phyloP scores from a whole-genome alignment of 306 rosid species.

The Elaeagnus macrophylla region DNA sequence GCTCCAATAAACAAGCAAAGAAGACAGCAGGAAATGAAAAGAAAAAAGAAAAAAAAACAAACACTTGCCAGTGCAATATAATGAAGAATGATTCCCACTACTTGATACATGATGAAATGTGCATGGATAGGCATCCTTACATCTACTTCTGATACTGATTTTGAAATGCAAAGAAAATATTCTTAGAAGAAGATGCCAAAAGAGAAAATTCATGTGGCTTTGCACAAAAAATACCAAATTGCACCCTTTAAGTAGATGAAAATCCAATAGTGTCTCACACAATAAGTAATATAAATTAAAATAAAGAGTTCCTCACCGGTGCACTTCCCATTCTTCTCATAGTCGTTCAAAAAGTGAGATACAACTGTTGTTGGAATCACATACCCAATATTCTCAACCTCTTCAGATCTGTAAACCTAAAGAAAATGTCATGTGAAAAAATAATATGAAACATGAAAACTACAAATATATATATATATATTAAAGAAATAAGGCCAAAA shows the following conservation, averaged over 20 bases:
- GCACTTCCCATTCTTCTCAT: constrained; percentile 75
- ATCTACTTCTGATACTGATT: neutral
- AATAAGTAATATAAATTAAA: neutral
- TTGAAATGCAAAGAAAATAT: neutral
- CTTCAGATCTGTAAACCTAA: constrained; percentile 98
- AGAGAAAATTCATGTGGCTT: neutral
- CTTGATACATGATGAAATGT: too few relatives aligned
- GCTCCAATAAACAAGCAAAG: too few relatives aligned
- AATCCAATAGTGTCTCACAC: neutral
- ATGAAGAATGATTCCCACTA: too few relatives aligned
- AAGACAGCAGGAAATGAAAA: too few relatives aligned
- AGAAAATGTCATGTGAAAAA: constrained; percentile 44
- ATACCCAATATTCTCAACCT: constrained; percentile 98
- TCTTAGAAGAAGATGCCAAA: neutral
- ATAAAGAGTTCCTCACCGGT: constrained; percentile 58
- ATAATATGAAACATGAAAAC: constrained; percentile 15
- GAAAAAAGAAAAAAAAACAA: too few relatives aligned
- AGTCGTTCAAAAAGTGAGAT: constrained; percentile 88
- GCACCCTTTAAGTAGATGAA: constrained; percentile 2
- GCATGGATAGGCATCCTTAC: too few relatives aligned
- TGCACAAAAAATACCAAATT: neutral
- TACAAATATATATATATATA: neutral
- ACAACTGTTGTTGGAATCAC: constrained; percentile 96
- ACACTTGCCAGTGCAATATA: too few relatives aligned
- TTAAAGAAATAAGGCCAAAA: constrained; percentile 17